Base-by-base conservation (phyloP, 495 filamentous ascomycete genomes). In the Talaromyces wortmannii region DNA sequence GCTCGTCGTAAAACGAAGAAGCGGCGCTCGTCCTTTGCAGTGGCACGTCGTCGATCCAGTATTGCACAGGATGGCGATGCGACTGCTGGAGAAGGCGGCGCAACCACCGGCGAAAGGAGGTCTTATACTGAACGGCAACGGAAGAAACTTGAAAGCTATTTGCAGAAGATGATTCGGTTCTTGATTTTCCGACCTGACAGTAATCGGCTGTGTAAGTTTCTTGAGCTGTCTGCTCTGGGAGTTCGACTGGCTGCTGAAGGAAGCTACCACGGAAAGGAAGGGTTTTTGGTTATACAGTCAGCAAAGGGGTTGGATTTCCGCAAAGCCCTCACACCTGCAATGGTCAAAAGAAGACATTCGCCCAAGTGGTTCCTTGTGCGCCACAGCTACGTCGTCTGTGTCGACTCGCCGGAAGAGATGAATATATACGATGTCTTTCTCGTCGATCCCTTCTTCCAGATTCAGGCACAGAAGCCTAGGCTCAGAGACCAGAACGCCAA, bases 391-490 rank as follows among this genome's bases (percentile, higher is more conserved):
- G 85, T 99, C 53, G 92, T 96, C 54, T 97, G 95, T 59, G 92
- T 97, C 43, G 92, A 99, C 65, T 96, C 92, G 0, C 94, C 94
- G 10, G 92, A 97, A 61, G 92, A 92, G 60, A 96, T 97, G 92
- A 95, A 96, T 64, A 95, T 97, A 43, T 97, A 97, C 64, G 94
- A 99, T 72, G 94, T 97, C 58, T 96, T 97, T 65, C 79, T 99
- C 7, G 88, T 96, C 17, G 94, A 99, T 62, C 74, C 88, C 1
- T 80, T 84, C 56, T 99, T 97, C 68, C 76, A 80, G 36, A 81
- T 95, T 29, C 81, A 90, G 49, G 82, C 88, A 32, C 87, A 87
- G 63, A 79, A 77, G 58, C 72, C 77, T 56, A 76, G 74, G 46
- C 67, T 85, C 23, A 70, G 79, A 30, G 78, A 85, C 51, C 78